A percentile compares a stretch with the other conserved stretches of the same genome.
Evolutionary conservation across 805 yeast genomes (phyloP).

Genomic region (Ogataea neopini): DNA sequence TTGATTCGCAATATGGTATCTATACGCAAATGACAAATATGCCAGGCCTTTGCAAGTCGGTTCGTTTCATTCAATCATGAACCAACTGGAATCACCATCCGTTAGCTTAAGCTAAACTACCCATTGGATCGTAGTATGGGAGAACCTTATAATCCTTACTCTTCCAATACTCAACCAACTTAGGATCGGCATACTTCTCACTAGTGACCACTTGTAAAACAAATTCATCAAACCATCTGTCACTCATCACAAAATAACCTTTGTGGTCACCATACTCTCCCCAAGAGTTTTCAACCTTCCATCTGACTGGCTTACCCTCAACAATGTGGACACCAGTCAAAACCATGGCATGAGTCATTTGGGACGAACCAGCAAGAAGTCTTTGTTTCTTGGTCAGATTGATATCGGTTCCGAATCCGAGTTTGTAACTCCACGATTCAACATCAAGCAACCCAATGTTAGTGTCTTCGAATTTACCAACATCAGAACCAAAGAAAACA

Average conservation of each 20-base stretch:
- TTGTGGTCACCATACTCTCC: constrained; percentile 69
- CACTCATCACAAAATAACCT: constrained; percentile 73
- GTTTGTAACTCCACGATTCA: constrained; percentile 65
- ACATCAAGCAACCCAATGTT: constrained; percentile 70
- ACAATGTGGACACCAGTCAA: constrained; percentile 75
- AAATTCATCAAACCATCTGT: constrained; percentile 73
- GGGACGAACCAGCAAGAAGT: constrained; percentile 44
- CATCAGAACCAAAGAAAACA: constrained; percentile 86
- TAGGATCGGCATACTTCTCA: constrained; percentile 36
- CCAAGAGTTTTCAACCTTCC: constrained; percentile 83
- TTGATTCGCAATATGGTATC: too few species aligned
- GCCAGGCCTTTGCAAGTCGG: too few species aligned
- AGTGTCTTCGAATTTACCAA: constrained; percentile 70
- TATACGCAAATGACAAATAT: too few species aligned
- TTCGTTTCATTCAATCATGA: too few species aligned
- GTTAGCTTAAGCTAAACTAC: constrained; percentile 61
- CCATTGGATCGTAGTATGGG: constrained; percentile 82
- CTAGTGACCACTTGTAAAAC: constrained; percentile 65
- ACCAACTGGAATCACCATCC: too few species aligned
- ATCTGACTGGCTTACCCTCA: constrained; percentile 61
- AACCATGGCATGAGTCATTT: constrained; percentile 92
- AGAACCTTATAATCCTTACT: constrained; percentile 48
- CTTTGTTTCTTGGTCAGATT: constrained; percentile 38
- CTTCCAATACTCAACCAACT: constrained; percentile 46
- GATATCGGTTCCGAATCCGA: constrained; percentile 47